Base-by-base conservation (phyloP, 2,329 filamentous ascomycete species). In the Blastomyces emzantsi region DNA sequence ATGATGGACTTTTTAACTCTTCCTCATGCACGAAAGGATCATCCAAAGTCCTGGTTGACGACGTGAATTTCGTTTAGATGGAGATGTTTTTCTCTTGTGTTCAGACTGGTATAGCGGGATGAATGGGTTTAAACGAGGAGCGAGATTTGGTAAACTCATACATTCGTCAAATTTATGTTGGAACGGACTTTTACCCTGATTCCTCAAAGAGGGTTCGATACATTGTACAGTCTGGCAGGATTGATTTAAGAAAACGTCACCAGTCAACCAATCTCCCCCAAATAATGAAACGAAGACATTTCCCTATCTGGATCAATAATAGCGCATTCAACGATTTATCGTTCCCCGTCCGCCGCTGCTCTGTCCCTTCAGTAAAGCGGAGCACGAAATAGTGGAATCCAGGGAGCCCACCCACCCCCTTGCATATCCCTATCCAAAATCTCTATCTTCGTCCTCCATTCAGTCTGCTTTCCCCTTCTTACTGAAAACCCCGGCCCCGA, bases 401-500 rank as follows among this genome's bases (percentile, higher is more conserved):
- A 33, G 3, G 30, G 17, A 7, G 15, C 19, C 28, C 17, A 11
- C 19, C 45, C n/a, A n/a, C n/a, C n/a, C n/a, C 11, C 43, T 15
- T 36, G 33, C 33, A 36, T 36, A 36, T 36, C 33, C 33, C 8
- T 36, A 36, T 19, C 49, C 19, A n/a, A 45, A 47, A 19, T 17
- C 28, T 49, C 25, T n/a, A 22, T 49, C 41, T 19, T 9, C 39
- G 17, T 17, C 52, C 33, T 36, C 45, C 64, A 62, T 36, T 65
- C 58, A 52, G 59, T 63, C 55, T 55, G 55, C 17, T 59, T 63
- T 41, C 63, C 57, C 55, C 45, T 62, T n/a, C 41, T 47, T 63
- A 22, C 64, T 65, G 61, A 68, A 70, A 19, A 67, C 62, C 15
- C 67, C 69, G 8, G 65, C 64, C 33, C 64, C 67, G 55, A 64